Base-by-base conservation (phyloP, 1,139 yeast species). In the Diutina pseudorugosa region DNA sequence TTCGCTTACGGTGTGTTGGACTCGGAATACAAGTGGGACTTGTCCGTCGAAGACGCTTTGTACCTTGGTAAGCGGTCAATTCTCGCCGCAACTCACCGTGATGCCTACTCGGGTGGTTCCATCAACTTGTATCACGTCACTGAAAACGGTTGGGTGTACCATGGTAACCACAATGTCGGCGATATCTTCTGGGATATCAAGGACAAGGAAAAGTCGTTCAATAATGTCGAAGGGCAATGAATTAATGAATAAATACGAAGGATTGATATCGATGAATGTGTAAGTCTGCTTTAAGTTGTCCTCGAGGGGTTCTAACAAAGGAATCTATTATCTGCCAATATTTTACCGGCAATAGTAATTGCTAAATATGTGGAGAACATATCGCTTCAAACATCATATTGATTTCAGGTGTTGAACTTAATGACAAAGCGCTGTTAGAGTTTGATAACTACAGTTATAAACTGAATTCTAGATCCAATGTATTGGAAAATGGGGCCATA, bases 1-100 rank as follows among this genome's bases (percentile, higher is more conserved):
- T 93, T 93, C 71, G 99, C 99, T n/a, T 93, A 93, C 65, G 98
- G 99, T 76, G 98, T 93, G 25, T 76, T 93, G 59, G 99, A 93
- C 67, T 80, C 95, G 41, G 90, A 87, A 61, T 87, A 89, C 71
- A 79, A 77, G 61, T 89, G 96, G 95, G 97, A 91, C 62, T 71
- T 91, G 59, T 65, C 86, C 0, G 94, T 87, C 8, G 98, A 93
- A 58, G 98, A 93, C 57, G 98, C 98, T 3, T 77, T 94, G 59
- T 87, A 85, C 62, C 77, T 93, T 59, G 99, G 98, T 58, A 91
- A 91, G 71, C 83, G 99, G 70, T 84, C 96, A 54, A 93, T 93
- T 62, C 77, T 93, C 60, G 99, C 98, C 47, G 98, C 99, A 52
- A 86, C 98, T 42, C 98, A 93, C 66, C 85, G 99, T 76, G 99